Conservation (phyloP, 208 protist species). For the Crithidia fasciculata region DNA sequence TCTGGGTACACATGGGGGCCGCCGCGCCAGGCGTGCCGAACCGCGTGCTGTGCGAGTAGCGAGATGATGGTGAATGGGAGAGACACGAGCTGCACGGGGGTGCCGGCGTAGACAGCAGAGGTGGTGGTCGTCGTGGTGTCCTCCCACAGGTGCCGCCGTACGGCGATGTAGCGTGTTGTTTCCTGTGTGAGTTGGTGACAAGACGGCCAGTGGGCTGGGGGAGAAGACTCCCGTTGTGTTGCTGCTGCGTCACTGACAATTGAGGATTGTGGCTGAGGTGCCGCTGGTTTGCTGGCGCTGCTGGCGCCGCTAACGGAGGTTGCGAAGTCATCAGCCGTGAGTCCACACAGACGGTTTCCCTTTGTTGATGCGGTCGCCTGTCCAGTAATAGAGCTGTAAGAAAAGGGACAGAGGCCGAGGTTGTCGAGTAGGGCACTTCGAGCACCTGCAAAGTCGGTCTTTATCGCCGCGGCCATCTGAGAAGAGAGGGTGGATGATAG, state of each 20-base stretch:
- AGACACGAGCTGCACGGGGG: background rate
- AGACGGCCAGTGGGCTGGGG: background rate
- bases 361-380: too few species aligned
- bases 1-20: slow-evolving; percentile 12
- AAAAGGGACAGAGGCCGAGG: slow-evolving; percentile 8
- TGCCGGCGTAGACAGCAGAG: background rate
- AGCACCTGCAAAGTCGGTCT: background rate
- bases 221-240: background rate
- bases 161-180: slow-evolving; percentile 11
- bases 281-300: too few species aligned
- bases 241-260: too few species aligned
- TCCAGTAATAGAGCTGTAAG: background rate
- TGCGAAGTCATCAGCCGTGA: background rate
- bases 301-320: too few species aligned
- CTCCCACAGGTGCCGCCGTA: slow-evolving; percentile 6
- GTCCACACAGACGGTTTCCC: background rate
- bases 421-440: background rate
- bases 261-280: too few species aligned
- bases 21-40: slow-evolving; percentile 20
- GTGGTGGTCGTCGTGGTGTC: background rate
- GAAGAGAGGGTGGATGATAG: background rate
- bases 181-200: background rate
- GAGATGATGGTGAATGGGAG: slow-evolving; percentile 1
- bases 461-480: background rate
- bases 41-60: slow-evolving; percentile 11